Conservation (phyloP, 2,329 filamentous ascomycete species). For the Sporothrix protearum region DNA sequence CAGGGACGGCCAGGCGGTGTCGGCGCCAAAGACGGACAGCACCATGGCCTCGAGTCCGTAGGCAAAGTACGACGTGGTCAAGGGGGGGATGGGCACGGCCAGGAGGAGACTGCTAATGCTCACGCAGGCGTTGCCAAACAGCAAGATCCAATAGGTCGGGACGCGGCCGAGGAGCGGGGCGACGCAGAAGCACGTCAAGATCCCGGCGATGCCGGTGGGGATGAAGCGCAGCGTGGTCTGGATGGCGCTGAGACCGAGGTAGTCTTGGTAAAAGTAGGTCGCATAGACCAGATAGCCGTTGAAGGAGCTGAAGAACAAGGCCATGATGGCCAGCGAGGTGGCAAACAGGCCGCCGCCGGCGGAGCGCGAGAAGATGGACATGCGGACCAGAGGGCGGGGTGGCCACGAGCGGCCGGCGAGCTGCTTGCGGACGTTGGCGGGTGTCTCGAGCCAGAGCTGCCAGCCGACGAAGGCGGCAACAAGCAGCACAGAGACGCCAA, state of each 20-base stretch:
- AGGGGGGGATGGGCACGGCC: slow-evolving; percentile 56
- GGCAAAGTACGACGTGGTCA: slow-evolving; percentile 60
- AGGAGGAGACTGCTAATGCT: slow-evolving; percentile 53
- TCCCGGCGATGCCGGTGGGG: slow-evolving; percentile 59
- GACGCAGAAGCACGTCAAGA: slow-evolving; percentile 54
- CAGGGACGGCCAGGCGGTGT: slow-evolving; percentile 63
- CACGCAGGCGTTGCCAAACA: slow-evolving; percentile 55
- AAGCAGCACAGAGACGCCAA: slow-evolving; percentile 56
- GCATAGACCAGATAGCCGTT: slow-evolving; percentile 65
- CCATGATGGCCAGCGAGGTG: slow-evolving; percentile 62
- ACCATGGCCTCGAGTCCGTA: slow-evolving; percentile 65
- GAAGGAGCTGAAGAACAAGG: slow-evolving; percentile 63
- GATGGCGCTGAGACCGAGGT: slow-evolving; percentile 57
- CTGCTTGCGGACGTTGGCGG: slow-evolving; percentile 36
- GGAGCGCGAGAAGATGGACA: slow-evolving; percentile 58
- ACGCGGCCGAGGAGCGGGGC: slow-evolving; percentile 56
- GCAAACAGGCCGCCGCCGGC: slow-evolving; percentile 47
- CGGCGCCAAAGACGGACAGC: slow-evolving; percentile 61
- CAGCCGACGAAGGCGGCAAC: slow-evolving; percentile 56
- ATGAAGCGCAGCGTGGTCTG: slow-evolving; percentile 67
- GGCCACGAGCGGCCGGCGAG: slow-evolving; percentile 29
- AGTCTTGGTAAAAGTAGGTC: slow-evolving; percentile 69
- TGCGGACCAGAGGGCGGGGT: slow-evolving; percentile 59
- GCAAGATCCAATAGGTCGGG: slow-evolving; percentile 55
- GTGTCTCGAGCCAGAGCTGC: slow-evolving; percentile 58